These are phyloP conservation scores for Viola odorata DNA, from an alignment of 345 rosid species.

Conservation along the genomic window DNA sequence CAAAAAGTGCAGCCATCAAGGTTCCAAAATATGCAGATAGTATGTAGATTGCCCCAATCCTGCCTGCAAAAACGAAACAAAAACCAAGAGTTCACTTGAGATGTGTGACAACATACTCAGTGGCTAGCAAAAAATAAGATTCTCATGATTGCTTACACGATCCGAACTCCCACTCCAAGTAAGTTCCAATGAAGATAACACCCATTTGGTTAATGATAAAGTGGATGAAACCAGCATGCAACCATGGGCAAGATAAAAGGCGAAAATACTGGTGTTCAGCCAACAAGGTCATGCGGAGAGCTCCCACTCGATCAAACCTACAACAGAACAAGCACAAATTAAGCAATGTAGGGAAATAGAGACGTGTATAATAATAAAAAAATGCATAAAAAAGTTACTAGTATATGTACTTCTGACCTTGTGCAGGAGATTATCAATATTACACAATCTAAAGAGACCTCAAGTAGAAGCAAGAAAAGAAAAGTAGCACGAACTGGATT, in stretches of 20 bases:
- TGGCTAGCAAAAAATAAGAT: too few relatives aligned
- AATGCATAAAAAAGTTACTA: too few relatives aligned
- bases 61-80: slow-evolving; percentile 39
- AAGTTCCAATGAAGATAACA: slow-evolving; percentile 18
- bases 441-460: too few relatives aligned
- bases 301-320: slow-evolving; percentile 52
- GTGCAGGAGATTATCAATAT: too few relatives aligned
- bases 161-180: slow-evolving; percentile 29
- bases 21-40: slow-evolving; percentile 62
- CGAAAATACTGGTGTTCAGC: slow-evolving; percentile 20
- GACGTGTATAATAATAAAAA: too few relatives aligned
- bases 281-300: slow-evolving; percentile 21
- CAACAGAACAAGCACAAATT: slow-evolving; percentile 7
- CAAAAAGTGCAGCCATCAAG: slow-evolving; percentile 55
- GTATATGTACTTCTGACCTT: too few relatives aligned
- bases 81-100: slow-evolving; percentile 12
- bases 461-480: too few relatives aligned
- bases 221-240: slow-evolving; percentile 27
- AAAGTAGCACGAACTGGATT: too few relatives aligned
- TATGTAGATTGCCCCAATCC: slow-evolving; percentile 61
- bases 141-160: slow-evolving; percentile 42
- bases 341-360: too few relatives aligned
- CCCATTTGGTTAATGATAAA: slow-evolving; percentile 13
- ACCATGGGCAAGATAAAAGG: slow-evolving; percentile 18
- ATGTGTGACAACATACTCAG: too few relatives aligned